Percentiles rank a stretch among this genome's conserved stretches.
Conservation (phyloP, 139 green algal genomes). For the Ettlia oleoabundans region DNA sequence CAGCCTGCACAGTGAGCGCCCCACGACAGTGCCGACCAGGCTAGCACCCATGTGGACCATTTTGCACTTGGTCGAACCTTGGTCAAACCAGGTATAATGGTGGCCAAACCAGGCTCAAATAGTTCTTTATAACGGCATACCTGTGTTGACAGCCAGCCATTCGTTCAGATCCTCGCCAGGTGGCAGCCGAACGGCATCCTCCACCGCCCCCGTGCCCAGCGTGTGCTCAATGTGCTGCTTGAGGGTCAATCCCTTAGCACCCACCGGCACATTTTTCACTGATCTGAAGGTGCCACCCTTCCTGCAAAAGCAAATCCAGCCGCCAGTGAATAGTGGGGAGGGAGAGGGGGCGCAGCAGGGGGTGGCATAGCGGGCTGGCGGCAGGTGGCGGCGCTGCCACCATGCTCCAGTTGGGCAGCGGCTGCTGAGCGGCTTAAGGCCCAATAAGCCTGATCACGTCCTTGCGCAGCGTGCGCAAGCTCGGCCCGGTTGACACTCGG, state of each 20-base stretch:
- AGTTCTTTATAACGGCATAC: slow-evolving; percentile 67
- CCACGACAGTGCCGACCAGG: too few relatives aligned
- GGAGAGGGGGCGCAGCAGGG: too few relatives aligned
- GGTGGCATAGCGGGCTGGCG: too few relatives aligned
- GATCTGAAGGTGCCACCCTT: slow-evolving; percentile 39
- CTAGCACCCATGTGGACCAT: too few relatives aligned
- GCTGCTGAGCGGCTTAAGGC: too few relatives aligned
- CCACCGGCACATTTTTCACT: slow-evolving; percentile 47
- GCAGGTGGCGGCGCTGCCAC: too few relatives aligned
- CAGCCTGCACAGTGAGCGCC: too few relatives aligned
- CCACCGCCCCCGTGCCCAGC: slow-evolving; percentile 83
- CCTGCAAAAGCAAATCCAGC: slow-evolving; percentile 3
- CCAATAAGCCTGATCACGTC: too few relatives aligned
- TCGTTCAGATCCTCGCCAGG: slow-evolving; percentile 88
- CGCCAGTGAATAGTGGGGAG: background rate
- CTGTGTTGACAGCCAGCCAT: slow-evolving; percentile 90
- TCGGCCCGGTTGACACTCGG: too few relatives aligned
- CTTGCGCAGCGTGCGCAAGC: too few relatives aligned
- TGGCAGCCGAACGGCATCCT: slow-evolving; percentile 85
- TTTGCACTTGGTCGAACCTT: too few relatives aligned
- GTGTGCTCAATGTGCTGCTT: slow-evolving; percentile 94
- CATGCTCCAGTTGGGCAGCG: too few relatives aligned
- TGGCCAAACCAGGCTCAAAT: background rate
- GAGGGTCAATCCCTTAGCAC: slow-evolving; percentile 71
- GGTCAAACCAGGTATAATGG: background rate